Evolutionary conservation across 352 stramenopile genomes (phyloP), one percentile per base, ranked within the genome.

Genomic region (Phytophthora fragariaefolia): DNA sequence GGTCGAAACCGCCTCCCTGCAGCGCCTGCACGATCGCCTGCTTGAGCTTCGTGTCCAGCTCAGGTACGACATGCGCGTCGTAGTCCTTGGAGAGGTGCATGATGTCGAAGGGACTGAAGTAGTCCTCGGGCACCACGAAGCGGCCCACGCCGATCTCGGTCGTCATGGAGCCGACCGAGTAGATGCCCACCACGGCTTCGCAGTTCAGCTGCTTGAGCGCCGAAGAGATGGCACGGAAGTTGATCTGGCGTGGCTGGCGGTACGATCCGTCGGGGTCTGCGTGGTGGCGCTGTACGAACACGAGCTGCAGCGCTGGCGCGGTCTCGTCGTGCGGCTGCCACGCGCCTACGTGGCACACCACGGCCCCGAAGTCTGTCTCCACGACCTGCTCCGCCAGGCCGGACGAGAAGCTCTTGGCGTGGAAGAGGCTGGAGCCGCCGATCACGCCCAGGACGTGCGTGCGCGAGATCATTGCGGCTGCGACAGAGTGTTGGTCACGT

Each of bases 281-380:
- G 63, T 94, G 85, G 63, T 97, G 90, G 56, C 90, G 86, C 77
- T 97, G 90, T 23, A 95, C 71, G 66, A 96, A 96, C 56, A 96
- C 85, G 46, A 97, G 73, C 57, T 88, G 69, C 17, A 93, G 64
- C 17, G 47, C 42, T 7, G 58, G 40, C 20, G 27, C 18, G 20
- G 22, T 36, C 6, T 34, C 59, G 13, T 36, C 36, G 10, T 28
- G 22, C 13, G 46, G 46, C 46, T 47, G 67, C 87, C 87, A 95
- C 22, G 38, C 22, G 27, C 85, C 87, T 38, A 89, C 71, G 58
- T 91, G 69, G 24, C 77, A 76, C 45, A 94, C 69, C 8, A 95
- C 87, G 48, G 51, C 40, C 22, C 89, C 89, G 53, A 82, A 91
- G 58, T 85, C 66, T 9, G 89, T 96, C 17, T 79, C 58, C 30